Evolutionary conservation across 2,329 filamentous ascomycete genomes (phyloP), one percentile per base, ranked within the genome.

Genomic region (Ophiocordyceps camponoti-floridani): DNA sequence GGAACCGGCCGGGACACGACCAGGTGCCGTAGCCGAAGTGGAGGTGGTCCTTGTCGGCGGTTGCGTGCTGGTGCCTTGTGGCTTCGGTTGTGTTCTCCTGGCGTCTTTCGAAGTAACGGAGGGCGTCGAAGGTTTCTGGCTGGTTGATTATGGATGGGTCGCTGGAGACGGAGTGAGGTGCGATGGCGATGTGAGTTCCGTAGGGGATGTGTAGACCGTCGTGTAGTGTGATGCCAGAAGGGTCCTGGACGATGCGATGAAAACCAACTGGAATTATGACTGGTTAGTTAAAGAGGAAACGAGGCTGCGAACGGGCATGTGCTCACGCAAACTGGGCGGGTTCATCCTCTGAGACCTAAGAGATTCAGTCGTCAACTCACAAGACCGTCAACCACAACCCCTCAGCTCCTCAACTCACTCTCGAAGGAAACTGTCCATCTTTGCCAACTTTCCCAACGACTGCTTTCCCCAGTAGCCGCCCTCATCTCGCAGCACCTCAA

Each of bases 371-470:
- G 31, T 35, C 12, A 35, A 35, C 30, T 11, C 30, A 12, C 31
- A n/a, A 14, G 6, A 35, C n/a, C 31, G 14, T 23, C 23, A 23
- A 3, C 5, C 13, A 14, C 12, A n/a, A 14, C 13, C 6, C 6
- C 13, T 14, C 31, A 35, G 31, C 12, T 12, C 23, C 23, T 23
- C 26, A 6, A 31, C 47, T 43, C 8, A 49, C 47, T 49, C 47
- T 28, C 47, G 27, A 10, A 49, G 40, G 35, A 49, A 47, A 27
- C 47, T 49, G n/a, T 49, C 47, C 46, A 49, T 43, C 42, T 49
- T 49, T 27, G 42, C 40, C 13, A 47, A 11, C 40, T 45, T 44
- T 14, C 42, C 30, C 19, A 47, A n/a, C 31, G 40, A 33, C 16
- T 46, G 44, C 37, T 44, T 49, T 2, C 41, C 42, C 42, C 46